These are phyloP conservation scores for Ceratocystis huliohia DNA, from an alignment of 2,329 filamentous ascomycete species.

Conservation along the genomic window DNA sequence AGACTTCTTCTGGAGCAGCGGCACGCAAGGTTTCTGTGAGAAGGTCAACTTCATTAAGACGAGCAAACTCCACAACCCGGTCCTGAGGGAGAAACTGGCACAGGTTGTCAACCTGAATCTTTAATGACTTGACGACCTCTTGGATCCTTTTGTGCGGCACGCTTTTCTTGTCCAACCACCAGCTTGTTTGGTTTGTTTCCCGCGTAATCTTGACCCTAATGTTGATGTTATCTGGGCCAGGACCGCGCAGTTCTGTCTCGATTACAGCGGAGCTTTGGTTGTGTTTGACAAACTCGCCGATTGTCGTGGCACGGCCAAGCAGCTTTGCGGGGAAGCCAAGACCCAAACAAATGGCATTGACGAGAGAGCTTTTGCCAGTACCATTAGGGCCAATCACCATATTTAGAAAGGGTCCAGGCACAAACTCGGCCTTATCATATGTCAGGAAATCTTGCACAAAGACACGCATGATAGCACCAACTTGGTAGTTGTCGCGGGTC, in stretches of 20 bases:
- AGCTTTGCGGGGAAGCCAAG: conserved; percentile 72
- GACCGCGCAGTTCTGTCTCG: conserved; percentile 74
- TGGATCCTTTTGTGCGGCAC: conserved; percentile 52
- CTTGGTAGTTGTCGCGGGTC: conserved; percentile 37
- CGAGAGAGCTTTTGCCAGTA: conserved; percentile 91
- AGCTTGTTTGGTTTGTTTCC: conserved; percentile 72
- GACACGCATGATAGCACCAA: conserved; percentile 81
- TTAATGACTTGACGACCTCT: conserved; percentile 54
- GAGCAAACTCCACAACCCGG: conserved; percentile 86
- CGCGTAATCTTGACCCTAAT: conserved; percentile 65
- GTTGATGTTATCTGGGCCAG: conserved; percentile 53
- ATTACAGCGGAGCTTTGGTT: conserved; percentile 64
- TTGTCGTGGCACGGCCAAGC: conserved; percentile 71
- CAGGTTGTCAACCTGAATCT: conserved; percentile 93
- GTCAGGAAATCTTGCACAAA: conserved; percentile 85
- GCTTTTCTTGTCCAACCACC: conserved; percentile 58
- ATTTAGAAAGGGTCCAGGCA: conserved; percentile 82
- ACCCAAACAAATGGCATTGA: conserved; percentile 91
- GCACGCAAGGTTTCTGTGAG: conserved; percentile 78
- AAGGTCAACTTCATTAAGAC: conserved; percentile 66
- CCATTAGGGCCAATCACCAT: conserved; percentile 99
- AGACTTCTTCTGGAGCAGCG: conserved; percentile 70
- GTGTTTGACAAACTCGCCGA: conserved; percentile 89
- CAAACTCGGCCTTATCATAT: conserved; percentile 83
- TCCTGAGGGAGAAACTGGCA: conserved; percentile 97